Conservation (phyloP, 2,329 filamentous ascomycete genomes). For the Colletotrichum sp. region DNA sequence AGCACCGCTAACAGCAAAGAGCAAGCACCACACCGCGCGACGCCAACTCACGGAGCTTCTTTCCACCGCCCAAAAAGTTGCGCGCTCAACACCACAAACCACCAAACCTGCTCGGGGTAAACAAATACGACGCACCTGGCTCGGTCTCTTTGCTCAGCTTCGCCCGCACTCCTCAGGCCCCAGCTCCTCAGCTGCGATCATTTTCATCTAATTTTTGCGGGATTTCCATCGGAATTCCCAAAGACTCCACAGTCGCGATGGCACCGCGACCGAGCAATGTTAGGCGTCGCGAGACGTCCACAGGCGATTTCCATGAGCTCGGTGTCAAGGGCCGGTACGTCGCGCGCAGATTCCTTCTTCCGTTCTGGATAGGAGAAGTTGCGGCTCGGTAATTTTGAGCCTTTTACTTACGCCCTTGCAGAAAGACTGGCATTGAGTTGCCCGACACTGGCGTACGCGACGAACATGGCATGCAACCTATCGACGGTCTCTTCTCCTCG, state of each 20-base stretch:
- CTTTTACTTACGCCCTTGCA: conserved; percentile 39
- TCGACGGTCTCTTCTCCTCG: conserved; percentile 89
- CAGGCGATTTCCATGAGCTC: conserved; percentile 48
- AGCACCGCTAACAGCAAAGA: neutral
- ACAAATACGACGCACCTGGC: neutral
- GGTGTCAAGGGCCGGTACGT: conserved; percentile 55
- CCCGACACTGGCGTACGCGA: conserved; percentile 82
- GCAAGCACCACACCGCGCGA: neutral
- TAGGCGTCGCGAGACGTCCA: conserved; percentile 35
- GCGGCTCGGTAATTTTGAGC: neutral
- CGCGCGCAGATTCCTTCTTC: neutral
- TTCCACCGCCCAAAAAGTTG: conserved; percentile 11
- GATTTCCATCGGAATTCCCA: neutral
- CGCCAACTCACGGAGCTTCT: neutral
- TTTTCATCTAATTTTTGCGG: neutral
- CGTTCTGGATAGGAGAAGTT: neutral
- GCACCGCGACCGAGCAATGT: conserved; percentile 15
- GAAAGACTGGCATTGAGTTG: conserved; percentile 88
- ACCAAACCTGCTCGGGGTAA: neutral
- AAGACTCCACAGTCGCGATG: conserved; percentile 5
- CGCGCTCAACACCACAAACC: conserved; percentile 1
- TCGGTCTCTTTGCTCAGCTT: neutral
- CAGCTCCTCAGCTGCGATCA: neutral
- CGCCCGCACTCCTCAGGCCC: neutral
- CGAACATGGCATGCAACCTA: conserved; percentile 88